Evolutionary conservation across 495 filamentous ascomycete genomes (phyloP).

Genomic region (Evansstolkia leycettana): DNA sequence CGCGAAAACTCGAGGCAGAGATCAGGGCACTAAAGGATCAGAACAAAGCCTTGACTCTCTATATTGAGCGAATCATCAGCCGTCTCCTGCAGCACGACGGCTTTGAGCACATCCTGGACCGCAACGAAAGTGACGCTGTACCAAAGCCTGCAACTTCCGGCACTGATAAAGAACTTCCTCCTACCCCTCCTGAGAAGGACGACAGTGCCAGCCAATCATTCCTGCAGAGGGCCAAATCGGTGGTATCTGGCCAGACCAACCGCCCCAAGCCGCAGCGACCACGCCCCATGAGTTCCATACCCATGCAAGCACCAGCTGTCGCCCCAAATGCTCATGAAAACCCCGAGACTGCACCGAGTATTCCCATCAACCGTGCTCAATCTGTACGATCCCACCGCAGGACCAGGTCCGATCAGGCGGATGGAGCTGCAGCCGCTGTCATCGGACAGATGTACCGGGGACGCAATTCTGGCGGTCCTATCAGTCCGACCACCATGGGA

Average conservation of each 20-base stretch:
- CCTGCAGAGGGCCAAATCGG: conserved; percentile 72
- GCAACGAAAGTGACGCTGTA: conserved; percentile 46
- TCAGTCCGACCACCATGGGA: conserved; percentile 37
- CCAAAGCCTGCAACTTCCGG: conserved; percentile 7
- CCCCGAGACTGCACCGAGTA: conserved; percentile 71
- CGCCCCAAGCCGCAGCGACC: conserved; percentile 37
- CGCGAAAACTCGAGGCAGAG: conserved; percentile 63
- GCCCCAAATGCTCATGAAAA: conserved; percentile 46
- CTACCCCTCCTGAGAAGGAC: conserved; percentile 55
- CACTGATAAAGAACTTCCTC: conserved; percentile 75
- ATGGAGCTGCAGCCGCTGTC: conserved; percentile 49
- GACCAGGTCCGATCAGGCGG: conserved; percentile 59
- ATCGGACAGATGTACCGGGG: conserved; percentile 79
- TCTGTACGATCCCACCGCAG: conserved; percentile 50
- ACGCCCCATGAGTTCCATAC: conserved; percentile 51
- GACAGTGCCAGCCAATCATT: conserved; percentile 40
- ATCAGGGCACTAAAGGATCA: conserved; percentile 76
- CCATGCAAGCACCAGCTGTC: conserved; percentile 26
- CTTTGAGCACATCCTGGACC: conserved; percentile 73
- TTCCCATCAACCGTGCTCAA: conserved; percentile 58
- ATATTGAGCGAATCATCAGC: conserved; percentile 97
- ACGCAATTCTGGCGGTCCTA: conserved; percentile 43
- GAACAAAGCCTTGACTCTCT: conserved; percentile 91
- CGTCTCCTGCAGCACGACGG: conserved; percentile 86
- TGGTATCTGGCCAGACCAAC: conserved; percentile 33